Base-by-base conservation (phyloP, 495 filamentous ascomycete species). In the Parathielavia appendiculata region DNA sequence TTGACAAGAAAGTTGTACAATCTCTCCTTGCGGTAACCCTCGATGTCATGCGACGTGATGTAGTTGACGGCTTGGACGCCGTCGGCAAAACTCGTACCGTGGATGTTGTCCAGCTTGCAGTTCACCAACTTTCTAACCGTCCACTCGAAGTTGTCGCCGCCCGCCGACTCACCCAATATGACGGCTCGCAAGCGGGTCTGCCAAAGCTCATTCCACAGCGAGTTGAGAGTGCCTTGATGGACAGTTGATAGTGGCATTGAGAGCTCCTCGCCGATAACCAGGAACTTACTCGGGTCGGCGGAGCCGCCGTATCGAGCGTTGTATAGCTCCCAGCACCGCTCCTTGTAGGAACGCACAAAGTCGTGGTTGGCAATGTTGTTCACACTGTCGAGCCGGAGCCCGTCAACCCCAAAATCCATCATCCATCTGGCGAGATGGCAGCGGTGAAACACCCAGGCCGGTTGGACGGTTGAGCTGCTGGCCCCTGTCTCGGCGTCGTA, bases 291-390 rank as follows among this genome's bases (percentile, higher is more conserved):
- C 11, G 58, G 43, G 20, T 65, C 57, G 4, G 49, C 48, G 6
- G 61, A 9, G 2, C 36, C n/a, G 47, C 51, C 44, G 36, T 64
- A 62, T 4, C 58, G 39, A 1, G 57, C 48, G 11, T 56, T 51
- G 53, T 65, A 66, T 1, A 71, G 60, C 10, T 59, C 56, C 65
- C 65, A 70, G 12, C 65, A 67, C 14, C 60, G 57, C 1, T 70
- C 58, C 45, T 63, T 66, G 58, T 69, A 69, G 13, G 62, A 58
- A 35, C 57, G 65, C 5, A 72, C 38, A 40, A 72, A 72, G 43
- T 69, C 63, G 47, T 66, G 70, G 57, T 54, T 70, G n/a, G 57
- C 67, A 7, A 69, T 57, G 48, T 72, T 72, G 61, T 70, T 69
- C 30, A 70, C 57, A 56, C 63, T 67, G 52, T 72, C 69, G 2